Evolutionary conservation across 176 grass and related monocot species (phyloP).

Genomic region (Oryza glumipatula): DNA sequence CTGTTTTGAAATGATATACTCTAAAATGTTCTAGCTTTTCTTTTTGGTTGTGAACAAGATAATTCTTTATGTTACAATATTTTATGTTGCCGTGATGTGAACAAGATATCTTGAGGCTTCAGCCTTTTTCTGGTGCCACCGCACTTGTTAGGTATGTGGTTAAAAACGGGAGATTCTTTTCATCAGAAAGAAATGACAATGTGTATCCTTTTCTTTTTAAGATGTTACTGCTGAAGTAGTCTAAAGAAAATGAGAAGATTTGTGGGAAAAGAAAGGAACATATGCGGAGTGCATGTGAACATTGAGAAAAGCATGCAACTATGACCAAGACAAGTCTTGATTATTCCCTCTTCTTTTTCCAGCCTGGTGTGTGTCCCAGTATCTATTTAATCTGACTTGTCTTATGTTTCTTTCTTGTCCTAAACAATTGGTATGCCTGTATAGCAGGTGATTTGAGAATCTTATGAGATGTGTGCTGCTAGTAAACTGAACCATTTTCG

Average conservation of each 20-base stretch:
- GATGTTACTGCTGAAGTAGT: background rate
- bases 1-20: background rate
- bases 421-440: background rate
- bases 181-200: background rate
- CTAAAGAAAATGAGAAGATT: slow-evolving; percentile 1
- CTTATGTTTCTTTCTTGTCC: background rate
- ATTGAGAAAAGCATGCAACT: slow-evolving; percentile 6
- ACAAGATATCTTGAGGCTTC: background rate
- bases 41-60: background rate
- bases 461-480: background rate
- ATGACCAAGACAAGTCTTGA: slow-evolving; percentile 8
- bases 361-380: background rate
- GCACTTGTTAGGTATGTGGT: background rate
- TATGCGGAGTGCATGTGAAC: background rate
- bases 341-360: background rate
- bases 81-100: background rate
- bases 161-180: slow-evolving; percentile 12
- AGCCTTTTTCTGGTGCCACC: background rate
- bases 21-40: background rate
- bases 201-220: background rate
- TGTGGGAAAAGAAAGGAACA: slow-evolving; percentile 2
- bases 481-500: no score
- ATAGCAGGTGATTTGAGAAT: background rate
- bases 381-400: background rate
- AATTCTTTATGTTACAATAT: background rate